Base-by-base conservation (phyloP, 768 basidiomycete genomes). In the Galerina marginata region DNA sequence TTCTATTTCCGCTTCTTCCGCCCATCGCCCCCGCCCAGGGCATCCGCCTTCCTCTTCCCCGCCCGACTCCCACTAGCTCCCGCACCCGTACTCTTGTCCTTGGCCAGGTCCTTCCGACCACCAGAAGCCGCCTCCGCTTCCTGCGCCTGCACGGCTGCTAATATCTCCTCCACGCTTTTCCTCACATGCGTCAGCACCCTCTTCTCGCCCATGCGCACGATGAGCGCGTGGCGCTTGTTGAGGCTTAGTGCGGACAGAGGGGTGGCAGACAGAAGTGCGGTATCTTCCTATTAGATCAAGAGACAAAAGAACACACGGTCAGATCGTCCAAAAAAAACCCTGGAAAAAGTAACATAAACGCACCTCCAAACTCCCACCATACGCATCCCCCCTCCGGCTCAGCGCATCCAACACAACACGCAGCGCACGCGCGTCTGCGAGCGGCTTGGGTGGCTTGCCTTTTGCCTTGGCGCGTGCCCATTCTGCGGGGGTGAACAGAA, bases 131-230 rank as follows among this genome's bases (percentile, higher is more conserved):
- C 57, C 51, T 44, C 46, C 12, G 4, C 39, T 38, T 54, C 59
- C 50, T 43, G 42, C 45, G 4, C 42, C 51, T 25, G 25, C 20
- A 36, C 56, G 38, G 26, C 37, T 48, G 38, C 44, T 40, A 54
- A 16, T 25, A 39, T 29, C 52, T 39, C 44, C 26, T 39, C n/a
- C 16, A 54, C 52, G 38, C 36, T 54, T 38, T 46, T 45, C 38
- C 14, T 12, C n/a, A 43, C 36, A 43, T 38, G 56, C 7, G 65
- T 56, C 55, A 95, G 67, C 11, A 95, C 86, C 23, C 82, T 75
- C 75, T 94, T 94, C 77, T 96, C 94, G 4, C 92, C 91, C 9
- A 92, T 70, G 38, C 94, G 82, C 11, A 95, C 92, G 47, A 91
- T 75, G 7, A 89, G 69, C 1, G 94, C 93, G 59, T 87, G 79